Percentiles rank a stretch among this genome's conserved stretches.
Evolutionary conservation across 345 rosid species (phyloP).

Genomic region (Salix brachista): DNA sequence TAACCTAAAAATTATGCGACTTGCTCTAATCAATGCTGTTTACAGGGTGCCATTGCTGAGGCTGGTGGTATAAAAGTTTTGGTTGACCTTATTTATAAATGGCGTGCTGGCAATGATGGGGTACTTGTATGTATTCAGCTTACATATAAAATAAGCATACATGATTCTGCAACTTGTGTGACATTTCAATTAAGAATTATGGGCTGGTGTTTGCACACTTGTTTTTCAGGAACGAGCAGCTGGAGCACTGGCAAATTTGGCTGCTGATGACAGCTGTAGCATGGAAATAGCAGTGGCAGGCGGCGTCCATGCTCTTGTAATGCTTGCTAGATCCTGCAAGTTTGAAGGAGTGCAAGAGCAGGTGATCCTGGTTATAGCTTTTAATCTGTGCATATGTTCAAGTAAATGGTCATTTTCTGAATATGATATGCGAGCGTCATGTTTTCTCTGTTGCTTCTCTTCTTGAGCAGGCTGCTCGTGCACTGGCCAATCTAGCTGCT

Average conservation of each 20-base stretch:
- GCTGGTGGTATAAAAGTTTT: slow-evolving; percentile 37
- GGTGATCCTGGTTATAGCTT: slow-evolving; percentile 19
- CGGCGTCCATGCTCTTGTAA: slow-evolving; percentile 33
- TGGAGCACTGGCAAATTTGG: slow-evolving; percentile 43
- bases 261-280: slow-evolving; percentile 38
- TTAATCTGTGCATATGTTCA: not conserved
- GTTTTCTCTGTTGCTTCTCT: too few relatives aligned
- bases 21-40: slow-evolving; percentile 1
- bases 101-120: slow-evolving; percentile 24
- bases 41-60: slow-evolving; percentile 36
- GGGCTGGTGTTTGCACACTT: not conserved
- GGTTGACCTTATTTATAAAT: slow-evolving; percentile 36
- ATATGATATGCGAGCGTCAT: not conserved
- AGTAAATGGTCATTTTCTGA: not conserved
- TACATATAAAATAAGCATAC: not conserved
- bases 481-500: slow-evolving; percentile 38
- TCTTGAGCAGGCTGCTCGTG: slow-evolving; percentile 29
- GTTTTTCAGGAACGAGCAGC: slow-evolving; percentile 40
- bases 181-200: not conserved
- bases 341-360: slow-evolving; percentile 41
- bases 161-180: not conserved
- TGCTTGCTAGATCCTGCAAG: slow-evolving; percentile 30
- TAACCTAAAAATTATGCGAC: not conserved
- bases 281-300: slow-evolving; percentile 27
- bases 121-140: slow-evolving; percentile 31